Conservation (phyloP, 345 rosid species). For the Clausena lansium region DNA sequence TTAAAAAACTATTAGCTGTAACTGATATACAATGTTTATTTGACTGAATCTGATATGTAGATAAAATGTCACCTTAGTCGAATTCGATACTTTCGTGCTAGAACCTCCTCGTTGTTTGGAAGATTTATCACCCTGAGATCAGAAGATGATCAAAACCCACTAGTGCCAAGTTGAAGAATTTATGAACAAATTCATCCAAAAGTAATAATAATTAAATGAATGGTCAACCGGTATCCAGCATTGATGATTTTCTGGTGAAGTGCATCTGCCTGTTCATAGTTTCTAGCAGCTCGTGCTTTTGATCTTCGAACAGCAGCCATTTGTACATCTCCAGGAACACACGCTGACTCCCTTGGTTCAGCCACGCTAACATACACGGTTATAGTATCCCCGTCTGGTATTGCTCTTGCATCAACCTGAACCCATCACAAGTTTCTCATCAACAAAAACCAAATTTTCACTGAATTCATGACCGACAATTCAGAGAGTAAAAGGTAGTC, state of each 20-base stretch:
- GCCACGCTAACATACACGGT: slow-evolving; percentile 60
- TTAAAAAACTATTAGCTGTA: slow-evolving; percentile 6
- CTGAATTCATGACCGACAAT: neutral
- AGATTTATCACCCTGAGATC: slow-evolving; percentile 36
- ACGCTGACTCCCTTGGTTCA: slow-evolving; percentile 57
- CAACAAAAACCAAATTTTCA: neutral
- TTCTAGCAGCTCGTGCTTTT: slow-evolving; percentile 53
- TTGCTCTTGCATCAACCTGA: slow-evolving; percentile 74
- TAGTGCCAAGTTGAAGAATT: neutral
- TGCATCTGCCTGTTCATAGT: slow-evolving; percentile 58
- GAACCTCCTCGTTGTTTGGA: slow-evolving; percentile 55
- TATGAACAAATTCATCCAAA: neutral
- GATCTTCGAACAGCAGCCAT: slow-evolving; percentile 55
- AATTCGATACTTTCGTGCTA: slow-evolving; percentile 72
- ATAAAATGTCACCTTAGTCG: slow-evolving; percentile 46
- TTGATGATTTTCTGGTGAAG: slow-evolving; percentile 57
- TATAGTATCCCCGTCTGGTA: slow-evolving; percentile 83
- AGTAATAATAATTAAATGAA: neutral
- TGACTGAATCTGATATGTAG: neutral
- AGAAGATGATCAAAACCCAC: neutral
- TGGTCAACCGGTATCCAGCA: slow-evolving; percentile 65
- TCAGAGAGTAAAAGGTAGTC: neutral
- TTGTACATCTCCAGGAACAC: slow-evolving; percentile 57
- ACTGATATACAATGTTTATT: neutral
- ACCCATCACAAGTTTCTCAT: slow-evolving; percentile 24